Conservation (phyloP, 2,329 filamentous ascomycete genomes). For the Microdochium trichocladiopsis region DNA sequence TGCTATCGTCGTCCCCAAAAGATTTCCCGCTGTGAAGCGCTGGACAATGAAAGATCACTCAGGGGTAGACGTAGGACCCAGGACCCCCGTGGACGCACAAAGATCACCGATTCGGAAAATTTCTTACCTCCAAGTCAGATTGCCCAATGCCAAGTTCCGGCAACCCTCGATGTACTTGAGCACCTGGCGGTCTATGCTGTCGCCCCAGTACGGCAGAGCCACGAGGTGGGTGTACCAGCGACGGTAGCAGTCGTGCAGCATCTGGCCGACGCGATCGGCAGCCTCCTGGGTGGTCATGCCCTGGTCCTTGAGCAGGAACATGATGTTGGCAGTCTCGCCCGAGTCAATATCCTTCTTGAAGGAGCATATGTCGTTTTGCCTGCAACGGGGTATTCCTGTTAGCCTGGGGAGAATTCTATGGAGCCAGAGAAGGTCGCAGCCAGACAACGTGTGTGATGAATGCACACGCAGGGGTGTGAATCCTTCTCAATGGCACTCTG, state of each 20-base stretch:
- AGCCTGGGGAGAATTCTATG: too few relatives aligned
- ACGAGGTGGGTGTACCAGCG: slow-evolving; percentile 1
- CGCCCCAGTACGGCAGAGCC: slow-evolving; percentile 10
- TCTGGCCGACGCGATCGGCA: slow-evolving; percentile 6
- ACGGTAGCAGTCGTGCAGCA: slow-evolving; percentile 10
- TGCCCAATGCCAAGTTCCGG: slow-evolving; percentile 8
- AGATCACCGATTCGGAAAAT: background rate
- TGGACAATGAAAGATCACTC: too few relatives aligned
- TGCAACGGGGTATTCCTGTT: background rate
- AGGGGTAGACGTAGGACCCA: background rate
- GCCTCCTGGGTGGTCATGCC: slow-evolving; percentile 9
- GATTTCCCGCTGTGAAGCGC: too few relatives aligned
- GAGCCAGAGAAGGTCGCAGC: too few relatives aligned
- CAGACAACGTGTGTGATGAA: too few relatives aligned
- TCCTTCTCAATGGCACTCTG: background rate
- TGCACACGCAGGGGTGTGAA: background rate
- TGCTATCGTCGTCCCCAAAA: too few relatives aligned
- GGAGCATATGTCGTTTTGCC: slow-evolving; percentile 1
- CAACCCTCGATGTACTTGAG: slow-evolving; percentile 6
- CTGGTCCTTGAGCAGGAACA: slow-evolving; percentile 6
- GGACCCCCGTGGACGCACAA: background rate
- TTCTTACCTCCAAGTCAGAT: slow-evolving; percentile 9
- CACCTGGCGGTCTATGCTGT: slow-evolving; percentile 9
- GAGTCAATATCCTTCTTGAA: slow-evolving; percentile 1
- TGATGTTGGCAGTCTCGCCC: slow-evolving; percentile 3